Conservation (phyloP, 768 basidiomycete species). For the Hemileccinum impolitum region DNA sequence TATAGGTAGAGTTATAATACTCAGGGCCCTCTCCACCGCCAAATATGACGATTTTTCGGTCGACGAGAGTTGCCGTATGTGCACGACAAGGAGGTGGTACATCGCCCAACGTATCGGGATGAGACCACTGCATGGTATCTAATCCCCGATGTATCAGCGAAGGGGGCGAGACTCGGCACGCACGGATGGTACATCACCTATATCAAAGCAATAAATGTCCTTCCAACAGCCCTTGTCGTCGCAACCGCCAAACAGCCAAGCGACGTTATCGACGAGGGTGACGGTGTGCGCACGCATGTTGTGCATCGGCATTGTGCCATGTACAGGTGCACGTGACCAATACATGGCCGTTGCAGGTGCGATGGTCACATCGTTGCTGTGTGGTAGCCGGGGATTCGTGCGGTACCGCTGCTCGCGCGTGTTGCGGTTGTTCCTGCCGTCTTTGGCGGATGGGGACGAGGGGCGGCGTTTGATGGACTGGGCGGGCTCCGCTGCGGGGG, state of each 20-base stretch:
- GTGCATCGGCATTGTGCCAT: constrained; percentile 61
- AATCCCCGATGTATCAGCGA: constrained; percentile 1
- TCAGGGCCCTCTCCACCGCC: constrained; percentile 82
- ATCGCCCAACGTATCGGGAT: constrained; percentile 74
- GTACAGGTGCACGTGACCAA: constrained; percentile 82
- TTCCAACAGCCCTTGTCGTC: constrained; percentile 73
- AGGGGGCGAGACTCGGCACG: neutral
- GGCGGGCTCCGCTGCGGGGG: constrained; percentile 22
- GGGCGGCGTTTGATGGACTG: constrained; percentile 25
- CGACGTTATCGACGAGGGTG: constrained; percentile 76
- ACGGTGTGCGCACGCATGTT: constrained; percentile 81
- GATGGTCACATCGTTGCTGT: constrained; percentile 53
- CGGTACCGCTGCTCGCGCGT: constrained; percentile 36
- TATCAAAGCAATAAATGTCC: constrained; percentile 84
- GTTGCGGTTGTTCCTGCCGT: constrained; percentile 12
- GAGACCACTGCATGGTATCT: constrained; percentile 91
- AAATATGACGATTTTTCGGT: constrained; percentile 75
- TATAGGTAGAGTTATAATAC: constrained; percentile 81
- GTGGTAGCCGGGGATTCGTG: constrained; percentile 55
- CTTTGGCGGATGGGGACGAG: constrained; percentile 30
- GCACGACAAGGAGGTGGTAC: constrained; percentile 81
- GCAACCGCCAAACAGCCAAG: constrained; percentile 89
- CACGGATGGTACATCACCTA: constrained; percentile 42
- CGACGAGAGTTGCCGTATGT: constrained; percentile 82
- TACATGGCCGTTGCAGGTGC: constrained; percentile 78